A percentile compares a stretch with the other conserved stretches of the same genome.
Evolutionary conservation across 2,329 filamentous ascomycete genomes (phyloP).

Genomic region (Drechslerella dactyloides): DNA sequence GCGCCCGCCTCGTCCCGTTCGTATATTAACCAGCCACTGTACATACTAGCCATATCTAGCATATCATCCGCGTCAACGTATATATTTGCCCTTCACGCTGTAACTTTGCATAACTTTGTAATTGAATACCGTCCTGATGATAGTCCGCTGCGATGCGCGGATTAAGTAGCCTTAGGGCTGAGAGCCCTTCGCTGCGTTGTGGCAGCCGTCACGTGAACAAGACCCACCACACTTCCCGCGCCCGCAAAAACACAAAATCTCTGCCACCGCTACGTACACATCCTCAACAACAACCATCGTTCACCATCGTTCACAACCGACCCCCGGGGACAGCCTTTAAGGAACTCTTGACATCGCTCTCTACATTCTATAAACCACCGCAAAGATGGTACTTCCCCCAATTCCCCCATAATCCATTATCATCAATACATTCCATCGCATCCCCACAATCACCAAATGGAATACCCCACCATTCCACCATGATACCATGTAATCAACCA

Average conservation of each 20-base stretch:
- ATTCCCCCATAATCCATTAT: background rate
- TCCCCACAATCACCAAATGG: no score
- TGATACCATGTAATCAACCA: background rate
- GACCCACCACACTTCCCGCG: background rate
- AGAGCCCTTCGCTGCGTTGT: slow-evolving; percentile 30
- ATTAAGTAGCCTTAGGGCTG: slow-evolving; percentile 38
- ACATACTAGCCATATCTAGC: background rate
- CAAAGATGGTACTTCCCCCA: slow-evolving; percentile 39
- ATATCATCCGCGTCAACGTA: no score
- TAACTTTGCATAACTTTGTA: no score
- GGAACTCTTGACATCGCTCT: slow-evolving; percentile 50
- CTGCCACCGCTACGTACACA: slow-evolving; percentile 7
- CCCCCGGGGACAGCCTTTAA: slow-evolving; percentile 50
- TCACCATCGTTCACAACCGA: slow-evolving; percentile 1
- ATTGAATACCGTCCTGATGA: no score
- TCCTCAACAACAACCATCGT: slow-evolving; percentile 5
- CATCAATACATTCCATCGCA: slow-evolving; percentile 4
- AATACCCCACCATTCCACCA: slow-evolving; percentile 6
- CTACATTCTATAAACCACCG: slow-evolving; percentile 4
- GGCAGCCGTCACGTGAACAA: slow-evolving; percentile 16
- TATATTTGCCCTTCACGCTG: no score
- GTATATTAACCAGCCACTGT: slow-evolving; percentile 23
- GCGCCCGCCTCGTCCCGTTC: slow-evolving; percentile 29
- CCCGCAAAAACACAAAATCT: background rate
- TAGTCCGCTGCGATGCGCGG: background rate